phyloP scores from a whole-genome alignment of 345 rosid species.

The Brassica rapa region DNA sequence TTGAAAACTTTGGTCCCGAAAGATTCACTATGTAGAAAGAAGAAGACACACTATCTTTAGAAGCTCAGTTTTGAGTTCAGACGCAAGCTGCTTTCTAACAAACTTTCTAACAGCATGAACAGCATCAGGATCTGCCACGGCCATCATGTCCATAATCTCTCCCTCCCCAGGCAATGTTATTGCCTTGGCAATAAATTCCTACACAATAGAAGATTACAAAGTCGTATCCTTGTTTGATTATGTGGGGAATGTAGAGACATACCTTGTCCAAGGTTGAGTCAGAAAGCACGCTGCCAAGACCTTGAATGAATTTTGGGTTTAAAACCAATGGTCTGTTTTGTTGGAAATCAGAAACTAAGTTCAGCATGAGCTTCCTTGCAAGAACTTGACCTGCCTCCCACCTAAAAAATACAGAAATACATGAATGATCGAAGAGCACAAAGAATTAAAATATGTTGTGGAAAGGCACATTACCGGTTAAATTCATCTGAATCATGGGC shows the following conservation, averaged over 20 bases:
- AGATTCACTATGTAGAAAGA: neutral
- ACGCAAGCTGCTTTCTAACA: slow-evolving; percentile 85
- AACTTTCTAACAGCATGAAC: slow-evolving; percentile 90
- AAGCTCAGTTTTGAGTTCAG: slow-evolving; percentile 77
- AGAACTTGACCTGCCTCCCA: slow-evolving; percentile 99
- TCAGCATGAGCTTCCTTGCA: slow-evolving; percentile 90
- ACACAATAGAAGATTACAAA: slow-evolving; percentile 19
- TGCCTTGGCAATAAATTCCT: slow-evolving; percentile 95
- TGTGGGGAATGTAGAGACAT: slow-evolving; percentile 11
- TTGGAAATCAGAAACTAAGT: slow-evolving; percentile 80
- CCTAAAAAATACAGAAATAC: slow-evolving; percentile 44
- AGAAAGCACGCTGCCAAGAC: slow-evolving; percentile 71
- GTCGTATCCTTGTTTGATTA: neutral
- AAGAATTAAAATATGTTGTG: slow-evolving; percentile 9
- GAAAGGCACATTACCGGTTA: slow-evolving; percentile 68
- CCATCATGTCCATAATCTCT: slow-evolving; percentile 99
- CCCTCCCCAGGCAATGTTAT: slow-evolving; percentile 91
- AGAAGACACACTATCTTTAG: slow-evolving; percentile 57
- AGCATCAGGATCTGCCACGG: slow-evolving; percentile 97
- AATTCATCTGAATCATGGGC: slow-evolving; percentile 95
- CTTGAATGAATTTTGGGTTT: slow-evolving; percentile 74
- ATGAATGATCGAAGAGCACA: slow-evolving; percentile 13
- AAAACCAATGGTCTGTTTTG: slow-evolving; percentile 64
- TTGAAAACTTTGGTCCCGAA: neutral
- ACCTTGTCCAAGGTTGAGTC: slow-evolving; percentile 86